A percentile compares a stretch with the other conserved stretches of the same genome.
Conservation (phyloP, 2,329 filamentous ascomycete species). For the Trichoderma endophyticum region DNA sequence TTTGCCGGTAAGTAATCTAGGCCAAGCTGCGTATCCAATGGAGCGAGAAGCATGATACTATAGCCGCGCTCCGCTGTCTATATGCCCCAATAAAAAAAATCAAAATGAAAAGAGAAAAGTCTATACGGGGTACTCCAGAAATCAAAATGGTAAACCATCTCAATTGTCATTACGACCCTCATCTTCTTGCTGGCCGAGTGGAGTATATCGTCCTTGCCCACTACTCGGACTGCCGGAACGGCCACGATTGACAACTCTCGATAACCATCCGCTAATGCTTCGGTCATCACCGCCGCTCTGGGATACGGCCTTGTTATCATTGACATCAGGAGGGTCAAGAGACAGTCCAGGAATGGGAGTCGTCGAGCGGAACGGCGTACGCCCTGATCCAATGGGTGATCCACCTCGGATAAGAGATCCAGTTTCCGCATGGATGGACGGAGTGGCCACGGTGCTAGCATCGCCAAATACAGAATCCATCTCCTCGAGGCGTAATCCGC, state of each 20-base stretch:
- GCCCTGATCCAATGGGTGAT: constrained; percentile 72
- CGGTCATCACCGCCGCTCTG: constrained; percentile 36
- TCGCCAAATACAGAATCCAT: constrained; percentile 96
- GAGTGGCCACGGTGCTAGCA: constrained; percentile 80
- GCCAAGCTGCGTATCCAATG: neutral
- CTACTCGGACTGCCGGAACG: constrained; percentile 39
- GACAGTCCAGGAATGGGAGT: constrained; percentile 76
- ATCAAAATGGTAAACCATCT: constrained; percentile 22
- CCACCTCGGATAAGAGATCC: constrained; percentile 75
- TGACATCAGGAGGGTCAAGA: constrained; percentile 67
- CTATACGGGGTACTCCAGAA: constrained; percentile 24
- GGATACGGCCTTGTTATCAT: constrained; percentile 43
- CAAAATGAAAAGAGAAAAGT: constrained; percentile 25
- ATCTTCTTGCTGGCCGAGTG: constrained; percentile 43
- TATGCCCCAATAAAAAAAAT: constrained; percentile 29
- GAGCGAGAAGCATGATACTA: neutral
- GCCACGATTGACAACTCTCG: constrained; percentile 39
- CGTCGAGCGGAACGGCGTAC: constrained; percentile 47
- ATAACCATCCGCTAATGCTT: constrained; percentile 51
- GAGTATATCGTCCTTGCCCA: constrained; percentile 42
- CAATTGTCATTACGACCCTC: constrained; percentile 27
- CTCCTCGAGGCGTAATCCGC: constrained; percentile 90
- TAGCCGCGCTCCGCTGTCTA: constrained; percentile 31
- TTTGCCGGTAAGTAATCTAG: constrained; percentile 12
- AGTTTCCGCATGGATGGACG: constrained; percentile 68